Conservation (phyloP, 441 rosid genomes). For the Bocquillonia castaneifolia region DNA sequence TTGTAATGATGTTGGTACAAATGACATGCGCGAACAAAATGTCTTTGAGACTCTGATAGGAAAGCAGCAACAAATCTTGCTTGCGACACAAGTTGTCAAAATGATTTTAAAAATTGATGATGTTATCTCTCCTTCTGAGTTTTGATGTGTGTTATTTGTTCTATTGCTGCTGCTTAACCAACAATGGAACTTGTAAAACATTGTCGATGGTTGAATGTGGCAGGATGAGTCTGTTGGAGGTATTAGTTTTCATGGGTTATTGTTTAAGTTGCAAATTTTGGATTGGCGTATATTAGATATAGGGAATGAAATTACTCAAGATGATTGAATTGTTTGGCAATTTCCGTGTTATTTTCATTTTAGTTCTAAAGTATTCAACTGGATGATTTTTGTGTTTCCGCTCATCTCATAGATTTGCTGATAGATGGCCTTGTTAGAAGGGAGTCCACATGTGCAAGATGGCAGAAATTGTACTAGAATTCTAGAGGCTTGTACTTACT, state of each 20-base stretch:
- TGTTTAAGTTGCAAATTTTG: slow-evolving; percentile 26
- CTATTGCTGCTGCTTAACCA: slow-evolving; percentile 1
- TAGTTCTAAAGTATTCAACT: no score
- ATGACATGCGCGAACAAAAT: slow-evolving; percentile 84
- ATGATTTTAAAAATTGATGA: slow-evolving; percentile 98
- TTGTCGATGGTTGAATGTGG: slow-evolving; percentile 17
- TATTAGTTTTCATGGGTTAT: neutral
- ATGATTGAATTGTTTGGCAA: neutral
- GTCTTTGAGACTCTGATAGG: slow-evolving; percentile 94
- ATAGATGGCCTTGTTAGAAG: no score
- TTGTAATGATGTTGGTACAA: slow-evolving; percentile 93
- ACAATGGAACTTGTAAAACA: neutral
- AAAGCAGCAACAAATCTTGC: slow-evolving; percentile 90
- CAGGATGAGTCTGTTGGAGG: neutral
- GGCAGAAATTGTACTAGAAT: neutral
- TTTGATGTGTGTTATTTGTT: slow-evolving; percentile 30
- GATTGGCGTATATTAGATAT: slow-evolving; percentile 7
- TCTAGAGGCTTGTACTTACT: neutral
- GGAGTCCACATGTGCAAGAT: neutral
- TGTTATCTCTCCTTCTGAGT: slow-evolving; percentile 82
- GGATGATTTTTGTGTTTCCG: no score
- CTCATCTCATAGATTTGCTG: no score
- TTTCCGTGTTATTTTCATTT: neutral
- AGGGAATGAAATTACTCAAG: no score
- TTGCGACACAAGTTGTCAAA: slow-evolving; percentile 97